Evolutionary conservation across 2,329 filamentous ascomycete species (phyloP).

Genomic region (Xylaria sp.): DNA sequence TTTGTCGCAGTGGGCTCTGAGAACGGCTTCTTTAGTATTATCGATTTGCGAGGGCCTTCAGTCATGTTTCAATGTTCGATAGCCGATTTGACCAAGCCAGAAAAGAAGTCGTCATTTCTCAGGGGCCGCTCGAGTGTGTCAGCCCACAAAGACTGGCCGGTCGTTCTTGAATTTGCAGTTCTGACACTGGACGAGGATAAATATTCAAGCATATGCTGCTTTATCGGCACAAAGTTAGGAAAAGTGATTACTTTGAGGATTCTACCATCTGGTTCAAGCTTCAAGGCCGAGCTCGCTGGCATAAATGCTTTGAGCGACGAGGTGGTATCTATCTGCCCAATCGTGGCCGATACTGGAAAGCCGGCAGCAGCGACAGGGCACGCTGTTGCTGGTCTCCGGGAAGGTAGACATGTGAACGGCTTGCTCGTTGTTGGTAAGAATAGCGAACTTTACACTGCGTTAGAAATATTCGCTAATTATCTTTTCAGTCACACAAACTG

Average conservation of each 20-base stretch:
- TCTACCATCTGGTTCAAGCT: constrained; percentile 77
- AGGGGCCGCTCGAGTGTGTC: constrained; percentile 62
- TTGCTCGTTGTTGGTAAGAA: constrained; percentile 76
- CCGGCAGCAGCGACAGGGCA: constrained; percentile 79
- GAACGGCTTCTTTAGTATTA: constrained; percentile 79
- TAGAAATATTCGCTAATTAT: constrained; percentile 39
- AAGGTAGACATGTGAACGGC: constrained; percentile 80
- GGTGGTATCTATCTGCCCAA: constrained; percentile 80
- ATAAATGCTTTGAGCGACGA: constrained; percentile 72
- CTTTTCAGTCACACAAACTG: constrained; percentile 69
- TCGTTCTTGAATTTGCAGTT: constrained; percentile 87
- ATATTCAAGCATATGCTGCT: constrained; percentile 93
- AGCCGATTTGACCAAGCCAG: constrained; percentile 77
- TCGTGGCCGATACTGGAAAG: constrained; percentile 80
- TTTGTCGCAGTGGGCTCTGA: constrained; percentile 91
- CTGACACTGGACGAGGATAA: constrained; percentile 94
- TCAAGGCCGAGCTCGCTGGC: constrained; percentile 77
- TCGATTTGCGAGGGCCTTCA: constrained; percentile 87
- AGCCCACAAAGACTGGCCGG: constrained; percentile 75
- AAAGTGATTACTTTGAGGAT: constrained; percentile 91
- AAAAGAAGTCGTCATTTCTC: constrained; percentile 79
- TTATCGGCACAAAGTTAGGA: constrained; percentile 87
- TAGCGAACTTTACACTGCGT: background rate
- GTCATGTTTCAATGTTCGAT: constrained; percentile 82
- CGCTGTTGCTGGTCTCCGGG: constrained; percentile 79